Base-by-base conservation (phyloP, 192 early-diverging fungal genomes). In the Backusella liffmaniae region DNA sequence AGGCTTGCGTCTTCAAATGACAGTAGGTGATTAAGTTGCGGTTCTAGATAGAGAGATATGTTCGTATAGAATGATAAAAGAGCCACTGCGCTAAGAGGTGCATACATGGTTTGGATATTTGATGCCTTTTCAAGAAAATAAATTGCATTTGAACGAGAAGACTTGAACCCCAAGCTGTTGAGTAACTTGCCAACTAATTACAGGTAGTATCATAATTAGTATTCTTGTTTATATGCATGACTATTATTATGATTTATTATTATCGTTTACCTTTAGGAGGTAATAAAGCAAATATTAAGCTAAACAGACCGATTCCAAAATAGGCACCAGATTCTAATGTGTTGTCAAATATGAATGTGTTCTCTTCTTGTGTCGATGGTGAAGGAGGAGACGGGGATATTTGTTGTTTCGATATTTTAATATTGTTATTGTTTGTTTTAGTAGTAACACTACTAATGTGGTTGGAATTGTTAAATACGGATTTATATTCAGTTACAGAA, bases 291-390 rank as follows among this genome's bases (percentile, higher is more conserved):
- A 82, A 82, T 7, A 82, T 79, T 5, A 82, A 34, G 36, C 65
- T 76, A 69, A 82, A 74, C 32, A 79, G 36, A 16, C 81, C 81
- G 13, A 82, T 66, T 29, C 81, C 81, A 69, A 82, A 82, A 51
- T 76, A 79, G 1, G 78, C 67, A 41, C 81, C 81, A 42, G 66
- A 53, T 56, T 82, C 49, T 18, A 81, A 49, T 26, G 66, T 73
- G 1, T 66, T 37, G 6, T 76, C 51, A 30, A 41, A 41, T 13
- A 62, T 36, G 34, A 42, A 49, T 44, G 37, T 9, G 1, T 70
- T 23, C 2, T 70, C 35, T 15, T 70, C 36, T 13, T 72, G 39
- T 18, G 21, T 18, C 21, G 34, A 21, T 7, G 21, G 34, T 4
- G 34, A 23, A n/a, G 32, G 29, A 49, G 46, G 46, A 49, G 46